Percentiles rank a stretch among this genome's conserved stretches.
phyloP scores from a whole-genome alignment of 164 flowering plant species.

The Stephania cephalantha region DNA sequence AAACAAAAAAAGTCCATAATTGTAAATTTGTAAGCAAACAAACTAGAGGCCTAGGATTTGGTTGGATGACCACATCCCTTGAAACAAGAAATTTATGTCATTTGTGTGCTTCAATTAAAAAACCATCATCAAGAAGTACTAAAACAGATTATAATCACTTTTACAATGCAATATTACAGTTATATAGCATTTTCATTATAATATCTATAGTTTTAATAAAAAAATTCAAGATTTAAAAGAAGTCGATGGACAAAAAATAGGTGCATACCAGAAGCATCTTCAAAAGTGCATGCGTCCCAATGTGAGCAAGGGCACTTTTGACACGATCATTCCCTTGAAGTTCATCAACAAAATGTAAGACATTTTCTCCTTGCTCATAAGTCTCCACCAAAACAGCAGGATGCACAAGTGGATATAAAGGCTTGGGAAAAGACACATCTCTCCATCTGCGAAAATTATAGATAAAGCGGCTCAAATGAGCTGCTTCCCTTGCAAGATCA shows the following conservation, averaged over 20 bases:
- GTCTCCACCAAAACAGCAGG: slow-evolving; percentile 86
- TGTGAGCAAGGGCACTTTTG: slow-evolving; percentile 65
- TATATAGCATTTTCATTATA: no score
- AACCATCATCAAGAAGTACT: no score
- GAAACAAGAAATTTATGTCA: no score
- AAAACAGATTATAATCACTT: no score
- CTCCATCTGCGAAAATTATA: slow-evolving; percentile 78
- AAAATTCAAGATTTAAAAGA: background rate
- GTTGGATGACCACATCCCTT: no score
- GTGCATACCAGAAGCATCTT: slow-evolving; percentile 75
- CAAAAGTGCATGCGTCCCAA: slow-evolving; percentile 73
- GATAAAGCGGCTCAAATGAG: slow-evolving; percentile 70
- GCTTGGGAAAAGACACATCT: slow-evolving; percentile 80
- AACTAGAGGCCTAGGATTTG: no score
- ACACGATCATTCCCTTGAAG: slow-evolving; percentile 48
- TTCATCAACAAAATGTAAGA: slow-evolving; percentile 50
- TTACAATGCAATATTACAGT: no score
- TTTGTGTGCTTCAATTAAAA: no score
- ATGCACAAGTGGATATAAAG: slow-evolving; percentile 79
- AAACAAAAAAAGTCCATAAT: no score
- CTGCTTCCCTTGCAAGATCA: slow-evolving; percentile 89
- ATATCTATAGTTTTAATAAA: no score
- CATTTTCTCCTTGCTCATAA: slow-evolving; percentile 69
- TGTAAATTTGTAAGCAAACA: no score
- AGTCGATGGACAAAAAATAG: background rate